Percentiles rank a stretch among this genome's conserved stretches.
phyloP scores from a whole-genome alignment of 78 protist genomes.

The Dictyostelium capitatum region DNA sequence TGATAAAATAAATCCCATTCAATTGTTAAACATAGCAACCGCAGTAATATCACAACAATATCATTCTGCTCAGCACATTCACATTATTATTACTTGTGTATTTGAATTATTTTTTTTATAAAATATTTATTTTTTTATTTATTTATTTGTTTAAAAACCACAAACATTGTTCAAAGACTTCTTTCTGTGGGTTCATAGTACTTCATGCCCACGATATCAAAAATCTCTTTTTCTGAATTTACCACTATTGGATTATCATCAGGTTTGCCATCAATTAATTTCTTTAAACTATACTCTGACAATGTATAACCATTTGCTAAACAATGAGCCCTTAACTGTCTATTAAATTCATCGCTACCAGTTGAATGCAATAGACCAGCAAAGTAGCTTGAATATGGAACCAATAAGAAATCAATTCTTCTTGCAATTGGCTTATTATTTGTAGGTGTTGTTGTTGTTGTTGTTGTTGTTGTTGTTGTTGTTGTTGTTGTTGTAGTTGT shows the following conservation, averaged over 20 bases:
- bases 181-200: constrained; percentile 49
- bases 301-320: constrained; percentile 34
- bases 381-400: constrained; percentile 60
- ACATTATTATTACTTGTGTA: too few species aligned
- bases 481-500: neutral
- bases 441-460: neutral
- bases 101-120: too few species aligned
- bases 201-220: constrained; percentile 46
- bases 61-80: too few species aligned
- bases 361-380: constrained; percentile 48
- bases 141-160: too few species aligned
- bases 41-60: too few species aligned
- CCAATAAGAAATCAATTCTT: constrained; percentile 61
- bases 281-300: constrained; percentile 39
- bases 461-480: neutral
- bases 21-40: too few species aligned
- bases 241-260: neutral
- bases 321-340: constrained; percentile 23
- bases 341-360: constrained; percentile 51
- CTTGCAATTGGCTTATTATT: neutral
- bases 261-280: neutral
- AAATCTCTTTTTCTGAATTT: constrained; percentile 40
- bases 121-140: too few species aligned
- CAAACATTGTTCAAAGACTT: constrained; percentile 11
- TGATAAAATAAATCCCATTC: too few species aligned